A percentile compares a stretch with the other conserved stretches of the same genome.
Conservation (phyloP, 129 eudicot species). For the Tagetes patula region DNA sequence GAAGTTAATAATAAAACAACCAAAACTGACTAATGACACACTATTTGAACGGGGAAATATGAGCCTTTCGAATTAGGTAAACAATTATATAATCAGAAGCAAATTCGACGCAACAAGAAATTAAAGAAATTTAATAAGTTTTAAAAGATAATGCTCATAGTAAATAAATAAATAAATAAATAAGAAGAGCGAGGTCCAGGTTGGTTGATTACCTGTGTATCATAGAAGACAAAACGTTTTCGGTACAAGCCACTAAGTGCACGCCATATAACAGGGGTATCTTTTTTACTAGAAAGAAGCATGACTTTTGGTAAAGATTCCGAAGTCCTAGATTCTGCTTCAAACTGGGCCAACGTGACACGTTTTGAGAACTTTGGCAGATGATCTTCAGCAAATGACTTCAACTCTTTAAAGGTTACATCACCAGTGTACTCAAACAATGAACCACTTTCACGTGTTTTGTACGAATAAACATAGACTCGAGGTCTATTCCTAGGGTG, state of each 20-base stretch:
- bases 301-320: conserved; percentile 66
- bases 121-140: not conserved
- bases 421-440: conserved; percentile 77
- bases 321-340: conserved; percentile 32
- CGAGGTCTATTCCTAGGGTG: conserved; percentile 56
- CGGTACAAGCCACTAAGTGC: conserved; percentile 82
- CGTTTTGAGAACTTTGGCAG: conserved; percentile 87
- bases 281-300: conserved; percentile 88
- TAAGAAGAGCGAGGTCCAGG: not conserved
- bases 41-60: not conserved
- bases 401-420: conserved; percentile 49
- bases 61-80: not conserved
- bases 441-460: conserved; percentile 56
- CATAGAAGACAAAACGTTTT: conserved; percentile 65
- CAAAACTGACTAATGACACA: not conserved
- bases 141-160: not conserved
- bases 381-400: conserved; percentile 67
- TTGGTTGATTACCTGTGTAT: conserved; percentile 59
- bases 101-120: not conserved
- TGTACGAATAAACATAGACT: conserved; percentile 61
- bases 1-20: not conserved
- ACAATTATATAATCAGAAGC: not conserved
- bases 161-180: not conserved
- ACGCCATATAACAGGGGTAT: conserved; percentile 94
- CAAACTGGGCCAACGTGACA: conserved; percentile 45